Base-by-base conservation (phyloP, 805 yeast genomes). In the Wickerhamiella kurtzmanii region DNA sequence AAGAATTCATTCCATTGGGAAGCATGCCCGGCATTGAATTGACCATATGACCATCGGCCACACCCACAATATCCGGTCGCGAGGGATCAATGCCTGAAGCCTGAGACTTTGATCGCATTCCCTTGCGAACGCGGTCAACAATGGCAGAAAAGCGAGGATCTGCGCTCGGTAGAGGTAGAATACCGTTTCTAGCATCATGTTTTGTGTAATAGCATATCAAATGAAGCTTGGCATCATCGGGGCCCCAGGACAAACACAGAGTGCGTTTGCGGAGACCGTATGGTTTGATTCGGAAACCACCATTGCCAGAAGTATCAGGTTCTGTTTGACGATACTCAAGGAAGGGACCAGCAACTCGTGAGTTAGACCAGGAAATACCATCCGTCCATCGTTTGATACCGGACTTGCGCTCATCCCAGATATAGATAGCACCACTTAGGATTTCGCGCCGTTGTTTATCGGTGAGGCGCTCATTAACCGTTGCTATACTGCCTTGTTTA, bases 311-410 rank as follows among this genome's bases (percentile, higher is more conserved):
- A 22, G 38, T 45, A n/a, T 53, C 51, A 8, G 56, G 54, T 49
- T 76, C 79, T 68, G 79, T 72, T 58, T 81, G 86, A 45, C 74
- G 71, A 60, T 80, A 80, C 2, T 76, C 72, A 25, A 80, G 63
- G 56, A 80, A 80, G 1, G 74, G 69, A 3, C 83, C 82, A 3
- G 72, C 70, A 1, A 82, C 86, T 49, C 86, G 69, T 0, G 82
- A 76, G 2, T 87, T 83, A 49, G 77, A 70, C 88, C 89, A 81
- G 32, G 73, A 69, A 51, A 74, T 73, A 17, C 88, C 85, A 56
- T 81, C 89, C 1, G 88, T 81, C 88, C 89, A 81, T 22, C 88
- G 64, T 51, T 77, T 73, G 77, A 82, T 79, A 16, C 78, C 81
- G 39, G 83, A 76, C 53, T 76, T 79, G 13, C 71, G 66, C 58